Evolutionary conservation across 139 green algal genomes (phyloP).

Genomic region (Chlamydomonas sp.): DNA sequence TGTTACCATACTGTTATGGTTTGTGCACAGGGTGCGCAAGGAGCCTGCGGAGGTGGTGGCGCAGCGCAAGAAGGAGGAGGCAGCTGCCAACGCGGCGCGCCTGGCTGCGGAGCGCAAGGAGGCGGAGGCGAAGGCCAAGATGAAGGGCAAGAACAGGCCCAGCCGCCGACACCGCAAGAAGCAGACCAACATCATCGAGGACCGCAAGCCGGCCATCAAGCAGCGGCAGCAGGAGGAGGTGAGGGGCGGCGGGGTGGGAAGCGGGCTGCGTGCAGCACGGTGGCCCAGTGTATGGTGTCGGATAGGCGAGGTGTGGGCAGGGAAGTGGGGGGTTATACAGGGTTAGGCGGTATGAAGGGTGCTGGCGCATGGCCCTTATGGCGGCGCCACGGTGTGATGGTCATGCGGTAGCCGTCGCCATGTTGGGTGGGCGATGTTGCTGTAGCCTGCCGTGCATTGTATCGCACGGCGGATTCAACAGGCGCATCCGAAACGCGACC

Average conservation of each 20-base stretch:
- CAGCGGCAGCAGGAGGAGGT: constrained; percentile 63
- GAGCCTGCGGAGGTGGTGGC: constrained; percentile 83
- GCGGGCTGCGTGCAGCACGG: not conserved
- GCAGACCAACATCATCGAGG: constrained; percentile 93
- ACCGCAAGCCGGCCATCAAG: constrained; percentile 56
- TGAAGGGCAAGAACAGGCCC: constrained; percentile 96
- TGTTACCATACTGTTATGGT: too few species aligned
- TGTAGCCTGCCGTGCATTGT: too few species aligned
- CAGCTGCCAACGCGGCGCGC: constrained; percentile 49
- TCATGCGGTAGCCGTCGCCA: too few species aligned
- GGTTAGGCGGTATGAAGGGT: not conserved
- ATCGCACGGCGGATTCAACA: too few species aligned
- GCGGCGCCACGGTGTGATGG: too few species aligned
- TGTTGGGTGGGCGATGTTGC: too few species aligned
- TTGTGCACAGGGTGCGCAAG: constrained; percentile 59
- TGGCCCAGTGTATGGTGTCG: not conserved
- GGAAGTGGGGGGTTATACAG: not conserved
- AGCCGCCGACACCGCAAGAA: constrained; percentile 85
- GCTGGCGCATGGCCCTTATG: not conserved
- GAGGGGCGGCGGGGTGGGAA: not conserved
- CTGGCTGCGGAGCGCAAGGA: constrained; percentile 6
- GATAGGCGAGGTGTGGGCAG: not conserved
- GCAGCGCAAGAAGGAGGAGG: constrained; percentile 52
- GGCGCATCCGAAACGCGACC: too few species aligned
- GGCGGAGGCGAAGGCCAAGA: constrained; percentile 73